phyloP scores from a whole-genome alignment of 2,329 filamentous ascomycete species.

The Fonsecaea erecta region DNA sequence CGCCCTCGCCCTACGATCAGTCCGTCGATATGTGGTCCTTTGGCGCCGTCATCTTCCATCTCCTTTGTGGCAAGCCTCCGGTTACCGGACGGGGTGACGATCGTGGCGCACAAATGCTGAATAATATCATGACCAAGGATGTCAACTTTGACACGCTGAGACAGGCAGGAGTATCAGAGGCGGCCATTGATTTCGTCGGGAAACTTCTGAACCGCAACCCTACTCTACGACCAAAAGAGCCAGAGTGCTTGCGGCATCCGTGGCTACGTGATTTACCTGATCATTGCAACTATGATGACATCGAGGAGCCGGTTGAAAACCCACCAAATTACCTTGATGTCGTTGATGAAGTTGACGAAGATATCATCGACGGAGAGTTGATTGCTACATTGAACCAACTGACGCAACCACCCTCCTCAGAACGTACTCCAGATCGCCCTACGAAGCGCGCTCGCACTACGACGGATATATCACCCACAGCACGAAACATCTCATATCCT shows the following conservation, averaged over 20 bases:
- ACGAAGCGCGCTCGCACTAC: slow-evolving; percentile 41
- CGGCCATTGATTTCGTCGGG: slow-evolving; percentile 73
- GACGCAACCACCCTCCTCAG: slow-evolving; percentile 32
- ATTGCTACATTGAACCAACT: slow-evolving; percentile 32
- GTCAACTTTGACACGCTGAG: slow-evolving; percentile 70
- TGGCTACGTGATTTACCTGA: slow-evolving; percentile 70
- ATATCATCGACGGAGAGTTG: slow-evolving; percentile 36
- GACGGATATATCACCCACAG: slow-evolving; percentile 22
- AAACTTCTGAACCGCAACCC: slow-evolving; percentile 84
- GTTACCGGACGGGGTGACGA: slow-evolving; percentile 78
- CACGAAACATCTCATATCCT: slow-evolving; percentile 47
- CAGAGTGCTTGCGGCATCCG: slow-evolving; percentile 69
- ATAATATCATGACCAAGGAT: slow-evolving; percentile 78
- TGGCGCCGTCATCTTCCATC: slow-evolving; percentile 86
- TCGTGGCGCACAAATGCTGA: slow-evolving; percentile 76
- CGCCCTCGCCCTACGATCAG: slow-evolving; percentile 73
- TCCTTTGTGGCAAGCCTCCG: slow-evolving; percentile 78
- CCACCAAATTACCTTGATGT: slow-evolving; percentile 43
- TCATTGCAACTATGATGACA: slow-evolving; percentile 63
- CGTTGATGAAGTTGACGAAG: slow-evolving; percentile 43
- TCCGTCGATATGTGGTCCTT: slow-evolving; percentile 97
- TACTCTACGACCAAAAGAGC: slow-evolving; percentile 73
- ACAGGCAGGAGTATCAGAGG: slow-evolving; percentile 62
- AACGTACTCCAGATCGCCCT: slow-evolving; percentile 36
- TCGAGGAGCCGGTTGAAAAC: slow-evolving; percentile 55